phyloP scores from a whole-genome alignment of 2,329 filamentous ascomycete species.

The Tolypocladium ophioglossoides region DNA sequence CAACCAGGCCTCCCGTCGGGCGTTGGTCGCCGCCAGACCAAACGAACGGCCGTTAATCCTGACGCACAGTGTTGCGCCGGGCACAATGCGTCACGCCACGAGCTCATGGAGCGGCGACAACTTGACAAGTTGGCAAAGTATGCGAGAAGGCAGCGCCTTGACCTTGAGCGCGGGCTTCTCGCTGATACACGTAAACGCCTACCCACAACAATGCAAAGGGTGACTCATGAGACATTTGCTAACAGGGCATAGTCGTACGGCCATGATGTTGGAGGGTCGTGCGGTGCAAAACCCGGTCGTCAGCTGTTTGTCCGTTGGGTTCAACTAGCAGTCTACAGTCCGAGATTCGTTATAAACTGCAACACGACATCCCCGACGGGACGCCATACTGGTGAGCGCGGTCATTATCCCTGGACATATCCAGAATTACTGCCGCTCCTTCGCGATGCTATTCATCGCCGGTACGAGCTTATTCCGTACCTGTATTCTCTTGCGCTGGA shows the following conservation, averaged over 20 bases:
- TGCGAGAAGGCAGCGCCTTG: conserved; percentile 61
- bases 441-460: conserved; percentile 54
- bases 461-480: conserved; percentile 63
- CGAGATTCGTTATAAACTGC: conserved; percentile 67
- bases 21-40: conserved; percentile 46
- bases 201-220: too few species aligned
- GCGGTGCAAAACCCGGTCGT: conserved; percentile 59
- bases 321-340: conserved; percentile 59
- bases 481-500: conserved; percentile 55
- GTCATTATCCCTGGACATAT: conserved; percentile 74
- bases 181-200: conserved; percentile 37
- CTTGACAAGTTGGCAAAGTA: conserved; percentile 62
- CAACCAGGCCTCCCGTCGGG: conserved; percentile 60
- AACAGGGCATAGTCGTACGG: conserved; percentile 39
- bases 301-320: conserved; percentile 65
- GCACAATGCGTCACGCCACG: conserved; percentile 57
- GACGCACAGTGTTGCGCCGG: conserved; percentile 59
- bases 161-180: conserved; percentile 59
- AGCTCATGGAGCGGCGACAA: conserved; percentile 69
- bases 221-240: too few species aligned
- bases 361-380: conserved; percentile 54
- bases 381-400: conserved; percentile 55
- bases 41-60: conserved; percentile 55
- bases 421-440: conserved; percentile 53
- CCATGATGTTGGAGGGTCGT: conserved; percentile 67